Base-by-base conservation (phyloP, 179 eudicot species). In the Actinidia polygama region DNA sequence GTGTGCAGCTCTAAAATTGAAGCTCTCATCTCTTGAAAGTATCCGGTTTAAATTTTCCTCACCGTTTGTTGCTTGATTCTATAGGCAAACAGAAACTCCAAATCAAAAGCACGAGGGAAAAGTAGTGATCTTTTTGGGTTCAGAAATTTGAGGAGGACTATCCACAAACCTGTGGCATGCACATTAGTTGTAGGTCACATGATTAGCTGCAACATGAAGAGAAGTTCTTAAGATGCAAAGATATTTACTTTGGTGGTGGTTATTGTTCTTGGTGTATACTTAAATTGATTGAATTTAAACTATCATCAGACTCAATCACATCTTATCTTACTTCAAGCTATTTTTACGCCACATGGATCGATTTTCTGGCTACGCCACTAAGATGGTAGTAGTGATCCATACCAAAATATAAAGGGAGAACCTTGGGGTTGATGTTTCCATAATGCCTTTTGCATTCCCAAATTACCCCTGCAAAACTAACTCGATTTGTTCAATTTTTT, bases 1-100 rank as follows among this genome's bases (percentile, higher is more conserved):
- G 80, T 92, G 88, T 23, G 90, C 93, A 61, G 98, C 98, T 83
- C 93, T 86, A 79, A 90, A 94, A 86, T 91, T 89, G 86, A 95
- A 94, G 74, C 84, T 80, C 53, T 92, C 94, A 53, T 95, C 98
- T 79, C 95, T 92, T 46, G 96, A 83, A 57, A 92, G 76, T 74
- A 73, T 85, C 70, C 75, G 3, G 77, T 55, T 90, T 30, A 75
- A 80, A 75, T 90, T 89, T 67, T 77, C 88, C 80, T 88, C 91
- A 49, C 15, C 85, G 77, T 87, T 91, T 51, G 90, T 90, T 73
- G 86, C 89, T 83, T 88, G 86, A 81, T 92, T 94, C 98, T 95
- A 36, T 19, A 61, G 66, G 77, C 57, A 72, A 10, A 72, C 9
- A 72, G 76, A 72, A 72, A 72, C 76, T 72, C 15, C 0, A 24